These are phyloP conservation scores for Botrytis galanthina DNA, from an alignment of 2,329 filamentous ascomycete species.

Conservation along the genomic window DNA sequence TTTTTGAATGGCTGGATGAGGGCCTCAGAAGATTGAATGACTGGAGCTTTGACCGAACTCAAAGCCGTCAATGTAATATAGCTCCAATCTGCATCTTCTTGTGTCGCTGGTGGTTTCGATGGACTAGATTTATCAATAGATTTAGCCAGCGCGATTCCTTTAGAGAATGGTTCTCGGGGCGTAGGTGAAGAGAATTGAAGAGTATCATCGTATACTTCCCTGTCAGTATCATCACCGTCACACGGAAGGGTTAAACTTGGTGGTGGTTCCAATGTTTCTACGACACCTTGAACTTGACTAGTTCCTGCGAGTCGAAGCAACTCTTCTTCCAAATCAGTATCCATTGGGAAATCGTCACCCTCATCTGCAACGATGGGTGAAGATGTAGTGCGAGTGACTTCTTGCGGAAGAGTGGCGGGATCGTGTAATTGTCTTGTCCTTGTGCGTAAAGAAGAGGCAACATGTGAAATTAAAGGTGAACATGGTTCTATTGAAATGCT, in stretches of 20 bases:
- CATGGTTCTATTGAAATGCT: not conserved
- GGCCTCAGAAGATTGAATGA: not conserved
- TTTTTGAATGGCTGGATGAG: not conserved
- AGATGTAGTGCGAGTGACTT: not conserved
- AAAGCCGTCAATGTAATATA: not conserved
- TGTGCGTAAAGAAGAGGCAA: not conserved
- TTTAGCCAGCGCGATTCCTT: not conserved
- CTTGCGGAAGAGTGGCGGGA: not conserved
- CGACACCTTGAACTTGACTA: slow-evolving; percentile 3
- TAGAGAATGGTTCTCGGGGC: not conserved
- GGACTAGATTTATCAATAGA: slow-evolving; percentile 25
- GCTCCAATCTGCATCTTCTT: slow-evolving; percentile 18
- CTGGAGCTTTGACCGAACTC: not conserved
- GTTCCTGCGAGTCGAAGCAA: slow-evolving; percentile 29
- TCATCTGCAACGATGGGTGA: not conserved
- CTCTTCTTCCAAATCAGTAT: slow-evolving; percentile 32
- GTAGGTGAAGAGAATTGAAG: slow-evolving; percentile 35
- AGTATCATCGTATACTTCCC: slow-evolving; percentile 33
- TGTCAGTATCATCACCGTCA: slow-evolving; percentile 21
- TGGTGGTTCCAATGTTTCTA: slow-evolving; percentile 29
- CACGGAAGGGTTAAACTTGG: slow-evolving; percentile 26
- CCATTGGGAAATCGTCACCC: slow-evolving; percentile 34
- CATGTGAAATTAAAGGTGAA: not conserved
- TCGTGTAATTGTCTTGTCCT: not conserved
- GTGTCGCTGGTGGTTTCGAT: slow-evolving; percentile 3